Evolutionary conservation across 163 green algal genomes (phyloP), one percentile per base, ranked within the genome.

Genomic region (Scenedesmus sp.): DNA sequence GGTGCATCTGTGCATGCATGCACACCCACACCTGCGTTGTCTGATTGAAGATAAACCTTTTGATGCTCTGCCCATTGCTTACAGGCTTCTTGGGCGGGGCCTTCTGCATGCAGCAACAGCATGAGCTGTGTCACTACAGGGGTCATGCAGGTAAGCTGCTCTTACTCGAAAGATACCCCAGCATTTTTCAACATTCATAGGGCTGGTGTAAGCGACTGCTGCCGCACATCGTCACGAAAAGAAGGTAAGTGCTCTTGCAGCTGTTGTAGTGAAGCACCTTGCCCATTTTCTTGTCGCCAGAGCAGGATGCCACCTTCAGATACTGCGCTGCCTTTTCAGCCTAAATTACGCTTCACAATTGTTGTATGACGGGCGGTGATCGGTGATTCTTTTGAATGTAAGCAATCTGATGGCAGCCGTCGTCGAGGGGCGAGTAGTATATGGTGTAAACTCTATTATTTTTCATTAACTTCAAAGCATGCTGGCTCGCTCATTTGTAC

Each of bases 211-310:
- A 30, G 16, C 16, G 53, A 6, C 24, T 35, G 22, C 26, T 72
- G 22, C 59, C 33, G 9, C 22, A 72, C 5, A 72, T 24, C 26
- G 56, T 22, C 24, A 33, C 33, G 59, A 10, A 10, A 61, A 15
- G 1, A 22, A 22, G 51, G 22, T 2, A 70, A 22, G 30, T 76
- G 65, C 65, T 40, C 2, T 16, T 40, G 24, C 30, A 40, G 65
- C 65, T 76, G 65, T 76, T 76, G 65, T 76, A 6, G 65, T 76
- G 65, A 76, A 76, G 65, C 65, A 76, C 65, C 65, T 76, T 76
- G 65, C 65, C 65, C 65, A 76, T 76, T 76, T 76, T 26, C n/a
- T n/a, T 76, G 9, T n/a, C 30, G 65, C 65, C 65, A 76, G 30
- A 18, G 37, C 30, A 76, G 5, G 30, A 37, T 40, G 65, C 26